Conservation (phyloP, 345 rosid species). For the Syzygium oleosum region DNA sequence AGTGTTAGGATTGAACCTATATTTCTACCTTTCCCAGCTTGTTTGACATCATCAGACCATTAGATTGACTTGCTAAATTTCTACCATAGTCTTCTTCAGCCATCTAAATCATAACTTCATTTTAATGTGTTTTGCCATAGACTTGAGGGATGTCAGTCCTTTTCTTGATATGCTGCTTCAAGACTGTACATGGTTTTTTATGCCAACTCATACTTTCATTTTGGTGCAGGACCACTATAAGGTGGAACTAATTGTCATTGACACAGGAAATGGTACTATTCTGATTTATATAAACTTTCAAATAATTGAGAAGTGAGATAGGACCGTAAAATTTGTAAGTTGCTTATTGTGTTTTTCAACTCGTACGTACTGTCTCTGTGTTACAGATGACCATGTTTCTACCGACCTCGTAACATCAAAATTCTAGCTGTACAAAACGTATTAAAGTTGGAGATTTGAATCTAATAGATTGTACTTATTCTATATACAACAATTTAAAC, state of each 20-base stretch:
- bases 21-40: neutral
- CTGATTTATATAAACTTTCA: neutral
- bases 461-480: neutral
- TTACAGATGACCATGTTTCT: neutral
- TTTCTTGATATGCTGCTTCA: neutral
- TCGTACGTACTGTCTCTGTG: neutral
- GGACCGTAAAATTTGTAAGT: neutral
- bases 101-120: neutral
- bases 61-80: neutral
- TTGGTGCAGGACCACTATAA: slow-evolving; percentile 44
- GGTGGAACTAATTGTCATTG: slow-evolving; percentile 63
- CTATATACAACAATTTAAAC: neutral
- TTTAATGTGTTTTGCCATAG: neutral
- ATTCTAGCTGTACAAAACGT: neutral
- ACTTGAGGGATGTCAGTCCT: neutral
- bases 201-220: slow-evolving; percentile 3
- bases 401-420: neutral
- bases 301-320: neutral
- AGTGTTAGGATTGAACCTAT: neutral
- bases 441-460: neutral
- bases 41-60: neutral
- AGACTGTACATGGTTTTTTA: neutral
- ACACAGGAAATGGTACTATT: slow-evolving; percentile 59
- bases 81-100: neutral
- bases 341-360: neutral